A percentile compares a stretch with the other conserved stretches of the same genome.
phyloP scores from a whole-genome alignment of 495 filamentous ascomycete species.

The Arthonia radiata region DNA sequence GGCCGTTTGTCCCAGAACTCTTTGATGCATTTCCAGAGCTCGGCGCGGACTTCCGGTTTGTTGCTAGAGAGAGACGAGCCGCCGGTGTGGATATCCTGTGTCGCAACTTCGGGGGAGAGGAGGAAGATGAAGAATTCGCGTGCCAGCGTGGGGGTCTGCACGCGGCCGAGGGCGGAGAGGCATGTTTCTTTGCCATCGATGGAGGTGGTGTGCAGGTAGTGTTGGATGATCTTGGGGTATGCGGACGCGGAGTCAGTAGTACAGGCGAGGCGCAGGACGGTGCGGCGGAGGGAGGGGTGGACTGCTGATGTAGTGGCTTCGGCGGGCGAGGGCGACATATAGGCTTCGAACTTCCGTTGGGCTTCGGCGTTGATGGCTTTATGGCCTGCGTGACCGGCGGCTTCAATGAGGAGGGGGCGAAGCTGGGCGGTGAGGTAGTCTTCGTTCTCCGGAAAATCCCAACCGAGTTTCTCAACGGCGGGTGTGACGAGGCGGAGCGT shows the following conservation, averaged over 20 bases:
- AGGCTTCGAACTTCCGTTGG: constrained; percentile 47
- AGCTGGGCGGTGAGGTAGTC: constrained; percentile 62
- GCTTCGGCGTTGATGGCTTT: constrained; percentile 43
- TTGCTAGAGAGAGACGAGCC: constrained; percentile 48
- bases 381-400: constrained; percentile 51
- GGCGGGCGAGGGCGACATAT: no score
- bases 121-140: constrained; percentile 49
- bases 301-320: constrained; percentile 41
- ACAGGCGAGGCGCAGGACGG: constrained; percentile 60
- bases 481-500: constrained; percentile 41
- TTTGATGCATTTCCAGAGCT: constrained; percentile 66
- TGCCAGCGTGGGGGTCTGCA: constrained; percentile 40
- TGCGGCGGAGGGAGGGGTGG: constrained; percentile 52
- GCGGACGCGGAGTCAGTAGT: constrained; percentile 36
- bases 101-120: constrained; percentile 48
- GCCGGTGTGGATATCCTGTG: constrained; percentile 70
- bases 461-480: constrained; percentile 56
- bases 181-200: constrained; percentile 78
- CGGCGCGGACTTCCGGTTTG: constrained; percentile 33
- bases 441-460: constrained; percentile 52
- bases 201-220: constrained; percentile 56
- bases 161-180: constrained; percentile 50
- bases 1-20: constrained; percentile 46
- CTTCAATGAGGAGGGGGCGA: constrained; percentile 50
- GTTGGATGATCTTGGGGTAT: constrained; percentile 53